Base-by-base conservation (phyloP, 1,284 basidiomycete genomes). In the Cutaneotrichosporon cyanovorans region DNA sequence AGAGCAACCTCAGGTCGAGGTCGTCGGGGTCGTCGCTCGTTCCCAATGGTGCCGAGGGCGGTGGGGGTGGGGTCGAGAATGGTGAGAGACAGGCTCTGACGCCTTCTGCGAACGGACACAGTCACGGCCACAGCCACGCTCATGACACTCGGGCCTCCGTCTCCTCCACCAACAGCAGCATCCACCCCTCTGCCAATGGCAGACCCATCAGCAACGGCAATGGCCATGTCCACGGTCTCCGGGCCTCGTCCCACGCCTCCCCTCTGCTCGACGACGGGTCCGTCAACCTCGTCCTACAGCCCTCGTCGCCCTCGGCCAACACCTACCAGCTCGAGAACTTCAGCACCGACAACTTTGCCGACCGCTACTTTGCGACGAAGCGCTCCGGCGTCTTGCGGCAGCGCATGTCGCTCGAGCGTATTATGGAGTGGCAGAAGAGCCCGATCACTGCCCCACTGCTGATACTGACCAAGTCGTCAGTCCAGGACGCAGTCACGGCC, bases 391-490 rank as follows among this genome's bases (percentile, higher is more conserved):
- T 92, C 64, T 75, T 81, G 61, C 77, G 87, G 37, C 80, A 77
- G 25, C 57, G 59, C 51, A 78, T 91, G 1, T 87, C 88, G 0
- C 79, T 90, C 4, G 81, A 78, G 31, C 81, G 86, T 59, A 80
- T 91, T 71, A 89, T 92, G 85, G 77, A 80, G 42, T 91, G 87
- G 87, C 88, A 92, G 68, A 87, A 84, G 78, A 58, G 74, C 1
- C 80, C 85, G 3, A 75, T 92, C 39, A 74, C 76, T 3, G 78
- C 82, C 0, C 87, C 89, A 1, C 74, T 93, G 14, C 77, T 92
- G 10, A 76, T 82, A 8, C 68, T 88, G 14, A 80, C 81, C 45
- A 79, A 82, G 18, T 21, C 53, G 3, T 61, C 74, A 0, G 72
- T 87, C 18, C 79, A 81, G 55, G 84, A 91, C 56, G 86, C 87